Conservation (phyloP, 108 stramenopile genomes). For the Skeletonema potamos region DNA sequence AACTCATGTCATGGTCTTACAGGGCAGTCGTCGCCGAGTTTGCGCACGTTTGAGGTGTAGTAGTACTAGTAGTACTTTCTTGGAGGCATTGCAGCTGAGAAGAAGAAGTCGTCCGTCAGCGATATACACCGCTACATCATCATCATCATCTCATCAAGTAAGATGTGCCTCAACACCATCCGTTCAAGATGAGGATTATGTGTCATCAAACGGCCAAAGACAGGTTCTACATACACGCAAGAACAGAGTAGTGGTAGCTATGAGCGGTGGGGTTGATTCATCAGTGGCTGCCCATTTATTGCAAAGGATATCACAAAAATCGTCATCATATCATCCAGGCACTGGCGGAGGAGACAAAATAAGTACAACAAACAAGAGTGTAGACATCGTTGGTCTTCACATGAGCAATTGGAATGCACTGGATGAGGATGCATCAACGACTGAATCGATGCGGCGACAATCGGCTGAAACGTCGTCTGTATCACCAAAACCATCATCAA, state of each 20-base stretch:
- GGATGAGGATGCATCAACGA: conserved; percentile 42
- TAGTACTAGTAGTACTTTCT: no score
- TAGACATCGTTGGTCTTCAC: conserved; percentile 61
- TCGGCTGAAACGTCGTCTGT: neutral
- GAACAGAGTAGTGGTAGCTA: conserved; percentile 79
- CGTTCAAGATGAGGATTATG: neutral
- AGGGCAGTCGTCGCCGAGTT: no score
- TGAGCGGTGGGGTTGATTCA: conserved; percentile 97
- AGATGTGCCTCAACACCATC: neutral
- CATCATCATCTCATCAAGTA: neutral
- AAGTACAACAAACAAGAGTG: neutral
- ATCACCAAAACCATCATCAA: conserved; percentile 1
- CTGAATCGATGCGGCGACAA: neutral
- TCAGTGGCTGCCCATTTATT: conserved; percentile 89
- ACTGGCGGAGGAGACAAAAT: neutral
- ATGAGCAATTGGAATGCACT: conserved; percentile 90
- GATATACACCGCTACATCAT: neutral
- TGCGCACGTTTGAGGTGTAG: no score
- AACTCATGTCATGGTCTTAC: no score
- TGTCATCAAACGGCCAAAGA: neutral
- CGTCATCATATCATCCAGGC: neutral
- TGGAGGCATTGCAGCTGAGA: no score
- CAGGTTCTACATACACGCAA: neutral
- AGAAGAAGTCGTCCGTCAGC: no score
- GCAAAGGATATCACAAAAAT: conserved; percentile 15